Conservation (phyloP, 139 green algal genomes). For the Diplosphaera chodatii region DNA sequence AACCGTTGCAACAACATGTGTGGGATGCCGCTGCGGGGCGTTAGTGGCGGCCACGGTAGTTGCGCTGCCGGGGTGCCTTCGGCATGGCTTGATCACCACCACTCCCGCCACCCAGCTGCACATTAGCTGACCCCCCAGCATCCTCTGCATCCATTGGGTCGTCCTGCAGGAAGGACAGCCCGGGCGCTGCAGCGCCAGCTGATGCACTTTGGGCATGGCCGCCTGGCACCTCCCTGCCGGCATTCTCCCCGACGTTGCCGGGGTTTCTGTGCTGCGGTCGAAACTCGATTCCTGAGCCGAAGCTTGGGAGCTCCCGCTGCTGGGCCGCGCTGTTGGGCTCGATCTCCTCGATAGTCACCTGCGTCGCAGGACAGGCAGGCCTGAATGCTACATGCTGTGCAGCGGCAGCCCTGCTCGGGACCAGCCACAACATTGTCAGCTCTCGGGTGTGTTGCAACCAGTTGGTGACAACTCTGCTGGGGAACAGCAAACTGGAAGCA, state of each 20-base stretch:
- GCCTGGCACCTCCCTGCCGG: too few relatives aligned
- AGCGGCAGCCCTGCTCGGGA: too few relatives aligned
- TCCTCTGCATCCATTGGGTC: neutral
- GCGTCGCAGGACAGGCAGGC: too few relatives aligned
- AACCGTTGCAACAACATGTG: too few relatives aligned
- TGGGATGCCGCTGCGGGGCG: too few relatives aligned
- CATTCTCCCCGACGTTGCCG: neutral
- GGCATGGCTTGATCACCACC: too few relatives aligned
- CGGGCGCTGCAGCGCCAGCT: neutral
- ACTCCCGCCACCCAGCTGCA: neutral
- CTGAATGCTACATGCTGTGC: too few relatives aligned
- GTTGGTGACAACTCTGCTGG: too few relatives aligned
- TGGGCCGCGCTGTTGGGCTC: neutral
- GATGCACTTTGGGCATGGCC: neutral
- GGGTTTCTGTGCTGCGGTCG: neutral
- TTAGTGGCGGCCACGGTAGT: neutral
- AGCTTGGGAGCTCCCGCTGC: slow-evolving; percentile 8
- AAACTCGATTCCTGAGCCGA: slow-evolving; percentile 19
- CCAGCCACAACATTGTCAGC: too few relatives aligned
- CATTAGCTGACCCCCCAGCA: neutral
- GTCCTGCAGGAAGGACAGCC: neutral
- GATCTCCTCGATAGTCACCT: too few relatives aligned
- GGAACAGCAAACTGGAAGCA: too few relatives aligned
- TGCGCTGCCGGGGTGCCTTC: neutral
- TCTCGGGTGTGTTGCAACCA: too few relatives aligned